A percentile compares a stretch with the other conserved stretches of the same genome.
phyloP scores from a whole-genome alignment of 2,329 filamentous ascomycete genomes.

The Polychaeton citri region DNA sequence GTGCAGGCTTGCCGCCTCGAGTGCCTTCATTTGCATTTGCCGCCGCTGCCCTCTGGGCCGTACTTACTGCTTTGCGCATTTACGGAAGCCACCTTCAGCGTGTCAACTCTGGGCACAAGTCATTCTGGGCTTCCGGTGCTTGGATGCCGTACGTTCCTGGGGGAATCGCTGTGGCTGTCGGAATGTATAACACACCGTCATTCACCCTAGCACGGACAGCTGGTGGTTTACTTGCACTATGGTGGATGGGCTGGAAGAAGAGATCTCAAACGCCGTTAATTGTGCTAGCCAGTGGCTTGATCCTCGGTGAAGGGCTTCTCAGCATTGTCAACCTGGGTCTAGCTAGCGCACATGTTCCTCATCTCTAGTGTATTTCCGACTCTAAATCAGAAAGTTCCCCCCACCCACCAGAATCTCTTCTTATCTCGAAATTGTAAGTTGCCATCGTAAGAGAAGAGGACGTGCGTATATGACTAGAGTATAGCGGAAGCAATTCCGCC shows the following conservation, averaged over 20 bases:
- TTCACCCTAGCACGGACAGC: slow-evolving; percentile 83
- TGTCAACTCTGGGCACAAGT: slow-evolving; percentile 14
- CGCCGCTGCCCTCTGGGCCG: slow-evolving; percentile 60
- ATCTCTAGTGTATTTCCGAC: no score
- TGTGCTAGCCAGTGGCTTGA: slow-evolving; percentile 79
- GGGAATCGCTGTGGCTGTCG: slow-evolving; percentile 89
- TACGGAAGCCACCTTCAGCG: slow-evolving; percentile 30
- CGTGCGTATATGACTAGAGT: no score
- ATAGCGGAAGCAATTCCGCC: not conserved
- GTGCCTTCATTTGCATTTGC: slow-evolving; percentile 66
- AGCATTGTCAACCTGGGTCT: slow-evolving; percentile 82
- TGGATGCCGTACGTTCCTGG: slow-evolving; percentile 76
- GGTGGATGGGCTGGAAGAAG: slow-evolving; percentile 50
- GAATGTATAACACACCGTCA: slow-evolving; percentile 95
- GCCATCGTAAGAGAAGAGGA: no score
- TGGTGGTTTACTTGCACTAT: slow-evolving; percentile 65
- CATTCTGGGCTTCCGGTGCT: slow-evolving; percentile 15
- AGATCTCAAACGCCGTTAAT: slow-evolving; percentile 63
- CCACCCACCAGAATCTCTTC: no score
- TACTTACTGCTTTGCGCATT: slow-evolving; percentile 59
- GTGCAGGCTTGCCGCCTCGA: slow-evolving; percentile 73
- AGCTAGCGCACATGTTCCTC: slow-evolving; percentile 63
- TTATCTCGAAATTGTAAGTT: no score
- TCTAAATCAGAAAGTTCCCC: no score
- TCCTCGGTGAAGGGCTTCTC: slow-evolving; percentile 80